Evolutionary conservation across 306 rosid species (phyloP), one percentile per base, ranked within the genome.

Genomic region (Cucurbita moschata): DNA sequence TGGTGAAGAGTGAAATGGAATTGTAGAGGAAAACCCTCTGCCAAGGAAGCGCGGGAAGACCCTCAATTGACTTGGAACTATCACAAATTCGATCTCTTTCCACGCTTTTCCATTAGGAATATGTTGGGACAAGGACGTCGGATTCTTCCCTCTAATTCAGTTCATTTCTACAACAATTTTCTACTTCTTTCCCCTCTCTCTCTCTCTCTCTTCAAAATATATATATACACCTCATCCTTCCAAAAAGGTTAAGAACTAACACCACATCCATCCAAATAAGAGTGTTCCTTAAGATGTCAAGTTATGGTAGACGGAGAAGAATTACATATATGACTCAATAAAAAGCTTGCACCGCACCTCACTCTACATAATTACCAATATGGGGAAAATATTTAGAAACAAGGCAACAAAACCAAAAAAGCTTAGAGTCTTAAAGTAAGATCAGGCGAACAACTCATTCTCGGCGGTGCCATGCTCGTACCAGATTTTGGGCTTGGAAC

Each of bases 361-460:
- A 63, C 69, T 64, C 26, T 40, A 64, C 69, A 64, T n/a, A 9
- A 7, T 16, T 40, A 64, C 5, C 71, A 38, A 16, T 39, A 37
- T 30, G 43, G 67, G 40, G 67, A 60, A 60, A n/a, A 63, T 16
- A 64, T 64, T 26, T 64, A n/a, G 51, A 64, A 63, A n/a, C 30
- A 49, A 23, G 23, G 14, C 58, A 10, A 49, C 19, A 57, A 72
- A 56, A 6, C 18, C 2, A 26, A 38, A 79, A 72, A 59, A 50
- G 62, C 80, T 85, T 49, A 92, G 16, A 92, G 97, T 88, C 84
- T 92, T 52, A 92, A 74, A 75, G 88, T 89, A 64, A 92, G 96
- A 85, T 92, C 96, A 44, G 94, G 92, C 9, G 81, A 75, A 44
- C 86, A 63, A 37, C 82, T 74, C 54, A 82, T 84, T 21, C 11